Percentiles rank a stretch among this genome's conserved stretches.
Evolutionary conservation across 2,329 filamentous ascomycete genomes (phyloP).

Genomic region (Colletotrichum viniferum): DNA sequence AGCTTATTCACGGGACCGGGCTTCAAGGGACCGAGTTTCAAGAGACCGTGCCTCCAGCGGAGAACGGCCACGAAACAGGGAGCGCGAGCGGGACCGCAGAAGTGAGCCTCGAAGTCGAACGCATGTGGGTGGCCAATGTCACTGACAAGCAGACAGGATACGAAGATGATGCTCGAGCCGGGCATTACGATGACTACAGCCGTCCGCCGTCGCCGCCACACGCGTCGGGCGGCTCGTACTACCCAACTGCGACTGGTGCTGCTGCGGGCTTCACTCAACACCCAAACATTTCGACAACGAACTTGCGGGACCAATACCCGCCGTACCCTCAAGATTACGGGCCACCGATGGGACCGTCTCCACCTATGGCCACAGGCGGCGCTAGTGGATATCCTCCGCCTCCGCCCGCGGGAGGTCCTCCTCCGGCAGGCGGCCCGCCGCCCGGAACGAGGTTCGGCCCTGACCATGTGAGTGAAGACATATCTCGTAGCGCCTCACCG

Average conservation of each 20-base stretch:
- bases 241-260: slow-evolving; percentile 36
- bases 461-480: slow-evolving; percentile 49
- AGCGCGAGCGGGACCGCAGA: slow-evolving; percentile 35
- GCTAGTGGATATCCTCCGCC: slow-evolving; percentile 32
- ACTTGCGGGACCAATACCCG: slow-evolving; percentile 36
- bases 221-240: slow-evolving; percentile 57
- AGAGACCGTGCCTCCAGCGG: slow-evolving; percentile 18
- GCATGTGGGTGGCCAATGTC: background rate
- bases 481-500: slow-evolving; percentile 21
- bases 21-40: slow-evolving; percentile 3
- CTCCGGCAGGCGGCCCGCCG: slow-evolving; percentile 17
- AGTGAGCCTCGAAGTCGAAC: slow-evolving; percentile 28
- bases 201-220: slow-evolving; percentile 51
- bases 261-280: slow-evolving; percentile 39
- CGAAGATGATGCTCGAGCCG: slow-evolving; percentile 37
- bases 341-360: slow-evolving; percentile 34
- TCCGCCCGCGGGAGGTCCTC: slow-evolving; percentile 26
- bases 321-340: slow-evolving; percentile 49
- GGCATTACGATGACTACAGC: slow-evolving; percentile 38
- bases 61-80: slow-evolving; percentile 27
- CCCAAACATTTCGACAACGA: slow-evolving; percentile 36
- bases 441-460: slow-evolving; percentile 33
- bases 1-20: background rate
- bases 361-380: slow-evolving; percentile 25
- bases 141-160: slow-evolving; percentile 33